A percentile compares a stretch with the other conserved stretches of the same genome.
phyloP scores from a whole-genome alignment of 306 rosid species.

The Coriaria nepalensis region DNA sequence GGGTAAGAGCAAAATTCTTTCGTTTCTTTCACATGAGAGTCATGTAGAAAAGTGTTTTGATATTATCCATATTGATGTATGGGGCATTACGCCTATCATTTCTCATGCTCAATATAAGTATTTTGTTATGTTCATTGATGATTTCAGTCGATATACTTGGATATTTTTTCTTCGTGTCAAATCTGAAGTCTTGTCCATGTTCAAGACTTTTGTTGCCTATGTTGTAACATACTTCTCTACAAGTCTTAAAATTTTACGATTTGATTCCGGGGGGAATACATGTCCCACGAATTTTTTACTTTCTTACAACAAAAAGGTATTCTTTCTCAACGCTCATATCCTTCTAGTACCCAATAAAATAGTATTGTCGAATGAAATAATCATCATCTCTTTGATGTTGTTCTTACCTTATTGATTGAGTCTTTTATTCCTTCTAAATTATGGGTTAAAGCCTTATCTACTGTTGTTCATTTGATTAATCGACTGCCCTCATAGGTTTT shows the following conservation, averaged over 20 bases:
- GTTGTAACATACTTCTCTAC: conserved; percentile 4
- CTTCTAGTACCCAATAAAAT: conserved; percentile 2
- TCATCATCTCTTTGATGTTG: neutral
- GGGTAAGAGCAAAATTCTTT: conserved; percentile 1
- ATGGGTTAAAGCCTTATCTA: neutral
- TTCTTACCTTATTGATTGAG: neutral
- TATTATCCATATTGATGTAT: conserved; percentile 1
- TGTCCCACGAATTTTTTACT: neutral
- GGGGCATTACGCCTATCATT: conserved; percentile 1
- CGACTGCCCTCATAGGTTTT: neutral
- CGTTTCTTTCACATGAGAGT: neutral
- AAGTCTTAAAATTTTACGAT: neutral
- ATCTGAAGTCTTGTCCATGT: neutral
- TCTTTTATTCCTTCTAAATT: neutral
- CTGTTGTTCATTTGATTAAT: neutral
- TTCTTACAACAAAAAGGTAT: neutral
- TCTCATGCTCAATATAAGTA: neutral
- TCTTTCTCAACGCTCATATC: conserved; percentile 2
- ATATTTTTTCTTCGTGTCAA: neutral
- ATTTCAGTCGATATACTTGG: neutral
- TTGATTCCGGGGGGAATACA: neutral
- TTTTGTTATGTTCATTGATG: conserved; percentile 1
- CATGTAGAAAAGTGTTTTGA: neutral
- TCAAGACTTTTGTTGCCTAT: neutral
- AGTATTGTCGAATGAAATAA: neutral